A percentile compares a stretch with the other conserved stretches of the same genome.
Evolutionary conservation across 2,329 filamentous ascomycete genomes (phyloP).

Genomic region (Curvularia sp.): DNA sequence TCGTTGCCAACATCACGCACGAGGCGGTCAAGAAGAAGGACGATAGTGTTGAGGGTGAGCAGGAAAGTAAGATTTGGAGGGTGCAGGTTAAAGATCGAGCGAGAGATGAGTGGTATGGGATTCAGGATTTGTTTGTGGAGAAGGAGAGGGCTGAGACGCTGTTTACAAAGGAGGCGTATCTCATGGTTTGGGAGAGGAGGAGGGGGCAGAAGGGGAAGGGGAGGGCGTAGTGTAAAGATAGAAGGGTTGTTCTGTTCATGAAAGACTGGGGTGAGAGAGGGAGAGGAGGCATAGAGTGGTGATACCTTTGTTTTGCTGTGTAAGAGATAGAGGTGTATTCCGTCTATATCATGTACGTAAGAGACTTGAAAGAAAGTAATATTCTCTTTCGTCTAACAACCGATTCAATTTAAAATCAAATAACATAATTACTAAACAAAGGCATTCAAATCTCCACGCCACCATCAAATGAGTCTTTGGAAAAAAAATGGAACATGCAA

Average conservation of each 20-base stretch:
- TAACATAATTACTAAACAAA: too few relatives aligned
- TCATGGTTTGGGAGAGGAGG: constrained; percentile 95
- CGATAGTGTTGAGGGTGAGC: constrained; percentile 85
- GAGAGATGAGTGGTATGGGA: constrained; percentile 86
- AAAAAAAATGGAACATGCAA: not conserved
- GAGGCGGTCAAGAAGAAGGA: constrained; percentile 79
- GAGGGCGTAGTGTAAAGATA: not conserved
- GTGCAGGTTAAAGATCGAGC: constrained; percentile 85
- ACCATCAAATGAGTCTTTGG: not conserved
- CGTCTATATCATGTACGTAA: not conserved
- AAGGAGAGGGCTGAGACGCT: constrained; percentile 86
- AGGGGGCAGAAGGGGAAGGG: constrained; percentile 47
- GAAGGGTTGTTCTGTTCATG: too few relatives aligned
- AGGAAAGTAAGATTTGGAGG: constrained; percentile 93
- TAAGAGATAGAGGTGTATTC: not conserved
- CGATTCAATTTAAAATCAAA: not conserved
- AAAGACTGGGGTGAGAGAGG: not conserved
- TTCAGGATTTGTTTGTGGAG: constrained; percentile 93
- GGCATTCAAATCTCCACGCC: not conserved
- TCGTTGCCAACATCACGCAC: constrained; percentile 93
- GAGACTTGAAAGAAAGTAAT: not conserved
- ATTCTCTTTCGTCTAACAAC: not conserved
- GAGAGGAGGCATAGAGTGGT: not conserved
- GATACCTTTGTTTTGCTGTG: not conserved
- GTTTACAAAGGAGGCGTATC: constrained; percentile 91